phyloP scores from a whole-genome alignment of 345 rosid genomes.

The Lepidium africanum region DNA sequence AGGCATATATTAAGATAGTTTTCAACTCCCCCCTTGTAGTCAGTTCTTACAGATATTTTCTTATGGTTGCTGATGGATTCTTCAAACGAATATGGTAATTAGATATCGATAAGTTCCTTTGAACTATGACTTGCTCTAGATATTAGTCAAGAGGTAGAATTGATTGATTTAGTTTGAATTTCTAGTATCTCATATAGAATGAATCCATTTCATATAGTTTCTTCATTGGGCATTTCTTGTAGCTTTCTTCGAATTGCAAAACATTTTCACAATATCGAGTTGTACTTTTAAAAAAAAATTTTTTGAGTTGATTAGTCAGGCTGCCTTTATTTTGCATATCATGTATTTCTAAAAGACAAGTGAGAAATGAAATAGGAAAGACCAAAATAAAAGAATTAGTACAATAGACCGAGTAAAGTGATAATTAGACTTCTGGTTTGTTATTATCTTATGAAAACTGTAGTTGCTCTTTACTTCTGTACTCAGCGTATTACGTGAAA shows the following conservation, averaged over 20 bases:
- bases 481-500: too few species aligned
- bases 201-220: too few species aligned
- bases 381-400: too few species aligned
- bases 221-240: too few species aligned
- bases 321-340: too few species aligned
- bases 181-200: too few species aligned
- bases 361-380: neutral
- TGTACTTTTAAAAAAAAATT: too few species aligned
- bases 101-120: neutral
- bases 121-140: neutral
- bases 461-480: too few species aligned
- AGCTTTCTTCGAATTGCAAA: too few species aligned
- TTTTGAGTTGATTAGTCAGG: too few species aligned
- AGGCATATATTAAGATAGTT: slow-evolving; percentile 60
- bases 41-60: slow-evolving; percentile 53
- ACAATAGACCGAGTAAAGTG: neutral
- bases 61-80: slow-evolving; percentile 58
- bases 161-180: neutral
- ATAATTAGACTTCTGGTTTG: neutral
- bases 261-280: too few species aligned
- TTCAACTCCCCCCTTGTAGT: slow-evolving; percentile 61
- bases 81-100: slow-evolving; percentile 75
- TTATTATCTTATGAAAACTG: neutral
- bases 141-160: neutral
- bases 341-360: neutral